Evolutionary conservation across 208 protist species (phyloP), one percentile per base, ranked within the genome.

Genomic region (Trypanosomatidae sp.): DNA sequence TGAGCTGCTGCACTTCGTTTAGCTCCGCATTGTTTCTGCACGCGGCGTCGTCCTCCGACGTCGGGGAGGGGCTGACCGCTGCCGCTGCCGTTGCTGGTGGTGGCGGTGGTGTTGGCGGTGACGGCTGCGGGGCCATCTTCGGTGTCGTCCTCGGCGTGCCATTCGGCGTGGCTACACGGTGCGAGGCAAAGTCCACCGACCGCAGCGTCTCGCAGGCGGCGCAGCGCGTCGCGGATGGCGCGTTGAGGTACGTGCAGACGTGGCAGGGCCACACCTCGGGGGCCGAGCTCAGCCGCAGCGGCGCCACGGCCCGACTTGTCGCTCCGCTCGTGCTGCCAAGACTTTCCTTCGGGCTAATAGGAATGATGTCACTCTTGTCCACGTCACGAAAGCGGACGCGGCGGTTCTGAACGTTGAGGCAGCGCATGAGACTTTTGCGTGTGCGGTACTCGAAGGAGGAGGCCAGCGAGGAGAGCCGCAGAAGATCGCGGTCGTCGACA

Each of bases 231-330:
- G 84, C 79, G 17, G 77, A 69, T 6, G 87, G 79, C 3, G 82
- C 78, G 82, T 94, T 94, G 52, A 93, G 75, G 67, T 89, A 90
- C n/a, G 77, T 82, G 71, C 92, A 96, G 36, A 86, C 83, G 30
- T 83, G 83, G 69, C 92, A 96, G 30, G 85, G 71, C 92, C 87
- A 95, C 69, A 85, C 79, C 78, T 91, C 83, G 9, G 81, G 77
- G 4, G 82, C 80, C 39, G 76, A 73, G 64, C 62, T 73, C 12
- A 82, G 62, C 12, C 72, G 36, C 65, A 84, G 66, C 28, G 78
- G 80, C 41, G 79, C 39, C n/a, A 83, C 73, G 10, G 67, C 53
- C 25, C 70, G 68, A n/a, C 25, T 15, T 19, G 43, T 43, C 1
- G 19, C n/a, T 5, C 15, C 44, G 47, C 71, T 80, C 52, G 73